phyloP scores from a whole-genome alignment of 192 early-diverging fungal species.

The Borealophlyctis nickersoniae region DNA sequence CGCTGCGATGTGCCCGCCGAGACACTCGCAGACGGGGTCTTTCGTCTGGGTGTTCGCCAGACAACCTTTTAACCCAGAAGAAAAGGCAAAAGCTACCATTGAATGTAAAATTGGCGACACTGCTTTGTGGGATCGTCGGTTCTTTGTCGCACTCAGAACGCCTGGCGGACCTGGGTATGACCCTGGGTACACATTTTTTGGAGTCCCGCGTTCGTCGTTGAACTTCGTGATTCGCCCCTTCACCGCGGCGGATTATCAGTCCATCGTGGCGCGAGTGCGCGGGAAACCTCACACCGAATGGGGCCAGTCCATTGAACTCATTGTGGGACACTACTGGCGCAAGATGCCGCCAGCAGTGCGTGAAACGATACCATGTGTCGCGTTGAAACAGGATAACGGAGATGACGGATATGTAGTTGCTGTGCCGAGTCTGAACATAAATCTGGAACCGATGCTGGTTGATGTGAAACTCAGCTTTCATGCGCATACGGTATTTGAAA shows the following conservation, averaged over 20 bases:
- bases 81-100: neutral
- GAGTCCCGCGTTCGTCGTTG: neutral
- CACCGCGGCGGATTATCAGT: slow-evolving; percentile 3
- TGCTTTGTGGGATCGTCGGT: slow-evolving; percentile 24
- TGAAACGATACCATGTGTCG: slow-evolving; percentile 25
- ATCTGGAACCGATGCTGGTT: slow-evolving; percentile 20
- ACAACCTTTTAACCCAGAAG: neutral
- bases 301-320: neutral
- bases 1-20: slow-evolving; percentile 10
- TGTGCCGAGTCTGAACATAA: slow-evolving; percentile 16
- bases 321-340: slow-evolving; percentile 12
- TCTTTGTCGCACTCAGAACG: slow-evolving; percentile 2
- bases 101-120: slow-evolving; percentile 2
- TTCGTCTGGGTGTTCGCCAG: slow-evolving; percentile 17
- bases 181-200: slow-evolving; percentile 10
- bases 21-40: slow-evolving; percentile 5
- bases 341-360: slow-evolving; percentile 17
- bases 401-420: slow-evolving; percentile 17
- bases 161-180: neutral
- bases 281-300: slow-evolving; percentile 5
- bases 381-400: slow-evolving; percentile 16
- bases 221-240: slow-evolving; percentile 21
- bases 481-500: slow-evolving; percentile 3
- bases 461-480: slow-evolving; percentile 20
- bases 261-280: slow-evolving; percentile 12